These are phyloP conservation scores for Pistacia vera DNA, from an alignment of 345 rosid genomes.

Conservation along the genomic window DNA sequence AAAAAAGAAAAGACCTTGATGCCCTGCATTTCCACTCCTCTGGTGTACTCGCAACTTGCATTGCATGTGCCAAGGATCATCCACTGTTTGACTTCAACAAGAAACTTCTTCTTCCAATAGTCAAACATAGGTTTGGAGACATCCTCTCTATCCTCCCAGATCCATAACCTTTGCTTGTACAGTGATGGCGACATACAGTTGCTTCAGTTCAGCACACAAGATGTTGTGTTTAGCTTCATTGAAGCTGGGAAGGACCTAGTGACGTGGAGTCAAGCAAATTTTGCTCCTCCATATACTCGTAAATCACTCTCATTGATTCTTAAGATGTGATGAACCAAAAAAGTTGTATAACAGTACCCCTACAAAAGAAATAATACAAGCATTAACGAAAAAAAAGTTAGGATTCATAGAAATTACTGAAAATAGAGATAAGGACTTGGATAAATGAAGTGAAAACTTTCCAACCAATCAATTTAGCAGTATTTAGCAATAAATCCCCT, in stretches of 20 bases:
- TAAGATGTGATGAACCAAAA: constrained; percentile 30
- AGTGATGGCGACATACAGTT: constrained; percentile 54
- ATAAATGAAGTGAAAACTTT: not conserved
- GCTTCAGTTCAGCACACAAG: constrained; percentile 56
- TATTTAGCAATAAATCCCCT: not conserved
- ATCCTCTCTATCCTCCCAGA: constrained; percentile 47
- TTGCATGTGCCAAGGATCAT: constrained; percentile 39
- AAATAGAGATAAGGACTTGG: not conserved
- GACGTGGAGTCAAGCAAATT: constrained; percentile 24
- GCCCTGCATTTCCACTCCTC: constrained; percentile 54
- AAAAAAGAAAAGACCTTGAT: constrained; percentile 32
- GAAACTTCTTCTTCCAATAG: constrained; percentile 37
- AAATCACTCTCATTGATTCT: constrained; percentile 24
- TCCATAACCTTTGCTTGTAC: constrained; percentile 58
- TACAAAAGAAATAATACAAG: not conserved
- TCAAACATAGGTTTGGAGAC: constrained; percentile 40
- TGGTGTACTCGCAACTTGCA: constrained; percentile 46
- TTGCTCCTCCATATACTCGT: no score
- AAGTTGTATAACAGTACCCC: constrained; percentile 59
- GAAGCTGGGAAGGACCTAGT: constrained; percentile 34
- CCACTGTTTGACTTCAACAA: constrained; percentile 41
- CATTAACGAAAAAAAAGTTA: not conserved
- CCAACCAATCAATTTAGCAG: not conserved
- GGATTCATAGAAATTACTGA: not conserved
- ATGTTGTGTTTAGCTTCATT: constrained; percentile 34